Evolutionary conservation across 352 stramenopile species (phyloP), one percentile per base, ranked within the genome.

Genomic region (Phytophthora megakarya): DNA sequence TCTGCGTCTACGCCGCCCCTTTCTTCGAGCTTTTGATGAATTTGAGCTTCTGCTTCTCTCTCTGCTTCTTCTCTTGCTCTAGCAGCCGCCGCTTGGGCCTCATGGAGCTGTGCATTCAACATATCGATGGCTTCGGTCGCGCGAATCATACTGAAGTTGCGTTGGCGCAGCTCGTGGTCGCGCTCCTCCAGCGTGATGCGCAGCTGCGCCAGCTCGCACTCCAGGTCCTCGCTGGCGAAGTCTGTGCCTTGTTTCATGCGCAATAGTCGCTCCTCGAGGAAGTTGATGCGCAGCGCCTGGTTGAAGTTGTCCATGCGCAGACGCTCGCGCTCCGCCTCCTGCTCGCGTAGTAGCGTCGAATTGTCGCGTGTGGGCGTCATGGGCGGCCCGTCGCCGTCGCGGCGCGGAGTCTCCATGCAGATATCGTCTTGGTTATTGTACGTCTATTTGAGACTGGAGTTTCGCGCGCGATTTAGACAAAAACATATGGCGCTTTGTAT

Each of bases 281-380:
- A 78, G 28, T 82, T 82, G 39, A 91, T 80, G 16, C 78, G 80
- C 37, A 88, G 60, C 63, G 76, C 76, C 65, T 89, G 78, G 70
- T 91, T 91, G 53, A 89, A 89, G 63, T 88, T 89, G 47, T 89
- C 83, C 67, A 85, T 90, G 22, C 76, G 68, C 5, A 94, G 69
- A 3, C 75, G 74, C 46, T 92, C 78, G 25, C 71, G 75, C 52
- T 86, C 75, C 10, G 66, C 70, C 64, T 87, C 73, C 65, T 89
- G 75, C 47, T 86, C 77, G 25, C 80, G 77, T 19, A 89, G 60
- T 46, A 85, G 63, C 57, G 59, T 75, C 30, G 63, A 69, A 32
- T 70, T 58, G 38, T 76, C 63, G 11, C 62, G 67, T 11, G 67
- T 57, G 40, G 67, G 67, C 39, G 44, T 51, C 40, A 56, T 64